Evolutionary conservation across 2,329 filamentous ascomycete species (phyloP), one percentile per base, ranked within the genome.

Genomic region (Macrophomina pseudophaseolina): DNA sequence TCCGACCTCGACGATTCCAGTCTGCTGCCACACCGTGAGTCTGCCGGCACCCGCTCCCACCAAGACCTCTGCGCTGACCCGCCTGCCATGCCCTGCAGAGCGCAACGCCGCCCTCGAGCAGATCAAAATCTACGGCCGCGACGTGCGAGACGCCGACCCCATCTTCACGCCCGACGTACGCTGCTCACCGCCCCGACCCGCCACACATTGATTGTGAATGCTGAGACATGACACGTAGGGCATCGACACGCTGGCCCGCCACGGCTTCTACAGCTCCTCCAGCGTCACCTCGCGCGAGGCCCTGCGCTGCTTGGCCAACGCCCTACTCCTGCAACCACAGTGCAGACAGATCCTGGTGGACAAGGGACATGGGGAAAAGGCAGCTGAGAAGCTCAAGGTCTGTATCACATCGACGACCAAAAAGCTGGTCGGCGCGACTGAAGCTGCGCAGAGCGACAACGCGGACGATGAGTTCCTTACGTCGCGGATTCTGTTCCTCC

Each of bases 401-500:
- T 54, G 74, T 58, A 62, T 44, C 16, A 46, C 56, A 33, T 67
- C 59, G 42, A 38, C 46, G 46, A 33, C 40, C 52, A 51, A 51
- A 16, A 56, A 60, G n/a, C 66, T 64, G 66, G 42, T 63, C 44
- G 59, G 59, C 49, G 35, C 44, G 33, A 49, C 66, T 67, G 60
- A 68, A 44, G 40, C 74, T 64, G 67, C 23, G 35, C 68, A 86
- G 83, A 88, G 85, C 66, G 90, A 93, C 69, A 89, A 84, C 71
- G 84, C 86, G 65, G 93, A 98, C 68, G 90, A 97, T 71, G 94
- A 98, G 74, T 97, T 98, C 77, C 83, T 98, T 1, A 80, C 86
- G 68, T 90, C 90, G n/a, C 87, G 93, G 63, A 87, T 96, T 51
- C 81, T 96, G 16, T 94, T 97, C 72, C 83, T 95, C 11, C 86